Conservation (phyloP, 164 flowering plant genomes). For the Aristolochia contorta region DNA sequence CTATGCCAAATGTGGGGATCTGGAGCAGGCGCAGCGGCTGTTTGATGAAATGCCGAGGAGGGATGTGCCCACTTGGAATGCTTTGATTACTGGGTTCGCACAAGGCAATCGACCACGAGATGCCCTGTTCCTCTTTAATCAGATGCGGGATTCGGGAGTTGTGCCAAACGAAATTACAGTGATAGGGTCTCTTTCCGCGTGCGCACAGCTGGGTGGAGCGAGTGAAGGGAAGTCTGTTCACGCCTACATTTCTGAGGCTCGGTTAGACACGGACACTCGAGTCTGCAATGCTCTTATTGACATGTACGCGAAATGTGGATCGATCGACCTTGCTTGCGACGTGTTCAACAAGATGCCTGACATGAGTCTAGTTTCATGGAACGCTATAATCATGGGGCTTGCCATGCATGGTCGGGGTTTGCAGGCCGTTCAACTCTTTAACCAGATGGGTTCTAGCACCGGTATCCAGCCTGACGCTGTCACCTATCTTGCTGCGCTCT, state of each 20-base stretch:
- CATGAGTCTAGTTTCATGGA: constrained; percentile 61
- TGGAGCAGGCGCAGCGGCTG: constrained; percentile 40
- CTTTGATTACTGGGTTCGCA: constrained; percentile 68
- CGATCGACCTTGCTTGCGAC: constrained; percentile 40
- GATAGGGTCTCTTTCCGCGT: constrained; percentile 71
- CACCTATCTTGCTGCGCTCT: constrained; percentile 53
- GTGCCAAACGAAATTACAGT: constrained; percentile 65
- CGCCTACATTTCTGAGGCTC: constrained; percentile 23
- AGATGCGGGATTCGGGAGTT: constrained; percentile 35
- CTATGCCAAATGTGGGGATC: constrained; percentile 53
- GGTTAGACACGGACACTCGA: constrained; percentile 40
- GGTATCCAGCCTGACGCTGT: constrained; percentile 44
- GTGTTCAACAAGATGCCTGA: constrained; percentile 44
- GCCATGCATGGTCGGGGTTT: constrained; percentile 62
- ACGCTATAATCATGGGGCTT: constrained; percentile 75
- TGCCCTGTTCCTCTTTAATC: constrained; percentile 44
- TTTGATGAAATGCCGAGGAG: constrained; percentile 61
- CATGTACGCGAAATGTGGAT: constrained; percentile 80
- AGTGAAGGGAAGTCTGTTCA: constrained; percentile 45
- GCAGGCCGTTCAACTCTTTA: constrained; percentile 48
- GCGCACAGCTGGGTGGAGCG: constrained; percentile 67
- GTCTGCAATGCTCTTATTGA: constrained; percentile 84
- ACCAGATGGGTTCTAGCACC: constrained; percentile 24
- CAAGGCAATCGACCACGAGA: constrained; percentile 55
- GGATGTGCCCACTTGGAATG: constrained; percentile 78